Percentiles rank a stretch among this genome's conserved stretches.
Conservation (phyloP, 768 basidiomycete species). For the Daedaleopsis nitida region DNA sequence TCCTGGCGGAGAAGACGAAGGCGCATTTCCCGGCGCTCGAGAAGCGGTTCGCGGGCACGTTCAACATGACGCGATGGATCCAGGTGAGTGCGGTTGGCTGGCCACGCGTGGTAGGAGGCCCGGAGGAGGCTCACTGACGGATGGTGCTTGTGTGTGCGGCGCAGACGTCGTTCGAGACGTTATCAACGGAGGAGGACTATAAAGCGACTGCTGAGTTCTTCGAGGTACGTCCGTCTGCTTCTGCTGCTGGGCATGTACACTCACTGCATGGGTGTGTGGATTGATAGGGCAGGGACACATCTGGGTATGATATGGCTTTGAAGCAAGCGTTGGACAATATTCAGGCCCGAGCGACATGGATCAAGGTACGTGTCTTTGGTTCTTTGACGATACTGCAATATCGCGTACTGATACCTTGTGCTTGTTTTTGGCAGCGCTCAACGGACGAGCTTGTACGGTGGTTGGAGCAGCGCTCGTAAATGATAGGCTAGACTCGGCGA, state of each 20-base stretch:
- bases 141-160: not conserved
- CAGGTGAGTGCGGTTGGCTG: constrained; percentile 45
- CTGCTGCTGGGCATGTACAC: not conserved
- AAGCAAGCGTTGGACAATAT: constrained; percentile 71
- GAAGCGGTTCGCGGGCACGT: constrained; percentile 73
- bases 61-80: constrained; percentile 54
- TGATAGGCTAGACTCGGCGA: no score
- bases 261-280: not conserved
- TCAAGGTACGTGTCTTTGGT: constrained; percentile 47
- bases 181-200: constrained; percentile 69
- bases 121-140: not conserved
- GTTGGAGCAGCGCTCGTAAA: constrained; percentile 51
- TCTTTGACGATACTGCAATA: not conserved
- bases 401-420: not conserved
- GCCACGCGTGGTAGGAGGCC: not conserved
- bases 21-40: constrained; percentile 50
- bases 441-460: constrained; percentile 56
- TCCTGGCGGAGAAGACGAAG: constrained; percentile 40
- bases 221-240: constrained; percentile 43
- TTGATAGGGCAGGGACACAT: constrained; percentile 60
- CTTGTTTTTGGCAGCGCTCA: constrained; percentile 46
- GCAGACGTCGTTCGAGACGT: constrained; percentile 14
- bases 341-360: constrained; percentile 56
- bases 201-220: constrained; percentile 69
- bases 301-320: constrained; percentile 63